Evolutionary conservation across 2,329 filamentous ascomycete genomes (phyloP).

Genomic region (Sporothrix brunneoviolacea): DNA sequence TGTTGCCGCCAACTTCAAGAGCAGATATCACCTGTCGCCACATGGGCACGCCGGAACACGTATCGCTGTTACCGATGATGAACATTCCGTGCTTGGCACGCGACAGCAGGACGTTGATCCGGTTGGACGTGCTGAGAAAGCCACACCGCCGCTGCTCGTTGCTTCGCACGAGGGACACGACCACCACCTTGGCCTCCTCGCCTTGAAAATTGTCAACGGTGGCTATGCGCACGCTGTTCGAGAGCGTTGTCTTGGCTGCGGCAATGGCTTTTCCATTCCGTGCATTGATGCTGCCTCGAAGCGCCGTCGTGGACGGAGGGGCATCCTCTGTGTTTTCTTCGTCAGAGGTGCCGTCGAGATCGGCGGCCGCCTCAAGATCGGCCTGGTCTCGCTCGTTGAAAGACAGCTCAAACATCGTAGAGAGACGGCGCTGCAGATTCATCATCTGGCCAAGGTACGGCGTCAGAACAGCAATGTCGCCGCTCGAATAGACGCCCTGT

Average conservation of each 20-base stretch:
- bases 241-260: slow-evolving; percentile 35
- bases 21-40: slow-evolving; percentile 54
- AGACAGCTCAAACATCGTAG: slow-evolving; percentile 49
- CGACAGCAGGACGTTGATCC: slow-evolving; percentile 62
- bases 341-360: too few species aligned
- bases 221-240: slow-evolving; percentile 47
- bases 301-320: too few species aligned
- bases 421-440: slow-evolving; percentile 35
- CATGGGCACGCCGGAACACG: slow-evolving; percentile 52
- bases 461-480: slow-evolving; percentile 65
- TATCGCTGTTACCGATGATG: slow-evolving; percentile 60
- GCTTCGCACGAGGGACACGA: slow-evolving; percentile 65
- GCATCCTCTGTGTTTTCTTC: too few species aligned
- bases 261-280: neutral
- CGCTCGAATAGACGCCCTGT: slow-evolving; percentile 53
- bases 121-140: slow-evolving; percentile 59
- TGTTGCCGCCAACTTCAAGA: slow-evolving; percentile 36
- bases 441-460: slow-evolving; percentile 55
- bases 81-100: slow-evolving; percentile 65
- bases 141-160: slow-evolving; percentile 53
- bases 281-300: too few species aligned
- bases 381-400: slow-evolving; percentile 57
- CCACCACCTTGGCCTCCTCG: slow-evolving; percentile 64
- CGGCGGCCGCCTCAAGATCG: slow-evolving; percentile 34
- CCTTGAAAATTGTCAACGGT: slow-evolving; percentile 74